Percentiles rank a stretch among this genome's conserved stretches.
Conservation (phyloP, 257 asterid species). For the Lycium barbarum region DNA sequence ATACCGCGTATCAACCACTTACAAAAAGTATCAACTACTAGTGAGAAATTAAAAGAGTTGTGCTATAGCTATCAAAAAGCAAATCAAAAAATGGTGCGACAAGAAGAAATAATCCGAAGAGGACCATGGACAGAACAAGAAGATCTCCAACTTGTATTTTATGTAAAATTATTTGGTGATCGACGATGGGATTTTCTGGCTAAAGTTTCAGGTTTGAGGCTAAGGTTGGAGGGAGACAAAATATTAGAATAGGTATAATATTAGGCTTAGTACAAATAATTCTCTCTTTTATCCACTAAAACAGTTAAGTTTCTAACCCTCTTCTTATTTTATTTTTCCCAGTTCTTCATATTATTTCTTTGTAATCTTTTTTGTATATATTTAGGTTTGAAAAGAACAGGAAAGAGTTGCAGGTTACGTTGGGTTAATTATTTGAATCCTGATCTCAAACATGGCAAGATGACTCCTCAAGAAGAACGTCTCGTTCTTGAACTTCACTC, state of each 20-base stretch:
- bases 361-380: background rate
- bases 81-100: conserved; percentile 41
- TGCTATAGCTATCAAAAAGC: background rate
- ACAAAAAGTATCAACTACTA: background rate
- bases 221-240: conserved; percentile 80
- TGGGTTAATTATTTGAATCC: conserved; percentile 91
- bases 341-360: background rate
- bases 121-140: conserved; percentile 98
- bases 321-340: too few relatives aligned
- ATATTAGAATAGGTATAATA: conserved; percentile 45
- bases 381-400: conserved; percentile 81
- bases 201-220: conserved; percentile 95
- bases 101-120: conserved; percentile 51
- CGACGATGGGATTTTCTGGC: conserved; percentile 98
- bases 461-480: conserved; percentile 75
- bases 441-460: conserved; percentile 77
- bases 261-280: background rate
- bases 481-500: conserved; percentile 83
- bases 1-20: conserved; percentile 10
- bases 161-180: conserved; percentile 88
- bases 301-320: conserved; percentile 14
- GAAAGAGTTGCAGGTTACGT: conserved; percentile 86
- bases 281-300: background rate
- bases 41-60: background rate
- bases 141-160: conserved; percentile 72